Evolutionary conservation across 2,329 filamentous ascomycete species (phyloP), one percentile per base, ranked within the genome.

Genomic region (Ramularia endophylla): DNA sequence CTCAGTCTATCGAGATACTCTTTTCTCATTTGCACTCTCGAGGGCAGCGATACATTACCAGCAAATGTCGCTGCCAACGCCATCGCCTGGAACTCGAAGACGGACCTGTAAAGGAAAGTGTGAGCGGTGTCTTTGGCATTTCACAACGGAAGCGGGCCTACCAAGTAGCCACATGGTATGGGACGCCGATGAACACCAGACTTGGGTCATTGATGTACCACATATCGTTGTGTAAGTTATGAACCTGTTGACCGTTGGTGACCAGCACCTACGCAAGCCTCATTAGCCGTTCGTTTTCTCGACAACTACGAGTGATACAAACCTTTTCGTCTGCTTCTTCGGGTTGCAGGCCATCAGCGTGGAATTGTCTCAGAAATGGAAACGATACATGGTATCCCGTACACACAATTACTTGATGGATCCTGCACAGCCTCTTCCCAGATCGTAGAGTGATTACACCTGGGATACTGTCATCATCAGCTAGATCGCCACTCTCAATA

Each of bases 1-100:
- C 46, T 38, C 4, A 72, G 47, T 7, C 58, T 55, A 12, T 57
- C 51, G 1, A 51, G 28, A 41, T 71, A 72, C 41, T 72, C 68
- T 0, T 32, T 35, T 27, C 67, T 53, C 67, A 72, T 77, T 0
- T 50, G 60, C 1, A 64, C 61, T 22, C 59, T 37, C 0, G 56
- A 46, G 0, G 80, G 78, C 15, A 83, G 55, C 1, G 52, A 46
- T 0, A 69, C 70, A 22, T 67, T 64, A 0, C 76, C 77, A 0
- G 74, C 65, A 3, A 80, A 68, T 0, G 81, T 72, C 2, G 75
- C 70, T 0, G 80, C 74, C 0, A 82, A 65, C 0, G 71, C 73
- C 48, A 81, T 75, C 0, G 79, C 80, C 55, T 86, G 82, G 50
- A 83, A 83, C 45, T 85, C 81, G 46, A 84, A 85, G 0, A 85